Evolutionary conservation across 768 basidiomycete genomes (phyloP), one percentile per base, ranked within the genome.

Genomic region (Suillus subaureus): DNA sequence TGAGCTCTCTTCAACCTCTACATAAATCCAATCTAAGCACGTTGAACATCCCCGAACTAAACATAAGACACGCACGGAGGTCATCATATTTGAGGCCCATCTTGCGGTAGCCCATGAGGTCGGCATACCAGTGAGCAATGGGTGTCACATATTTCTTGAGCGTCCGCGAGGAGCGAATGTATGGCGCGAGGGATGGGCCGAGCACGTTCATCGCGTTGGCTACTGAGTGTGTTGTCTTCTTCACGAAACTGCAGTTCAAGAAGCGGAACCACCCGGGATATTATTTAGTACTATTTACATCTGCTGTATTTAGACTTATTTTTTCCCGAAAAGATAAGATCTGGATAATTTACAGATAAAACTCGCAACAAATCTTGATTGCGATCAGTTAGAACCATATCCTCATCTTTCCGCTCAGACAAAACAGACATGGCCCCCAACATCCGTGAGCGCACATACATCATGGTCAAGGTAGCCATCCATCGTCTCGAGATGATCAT

Each of bases 71-170:
- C 93, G 78, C 70, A 95, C 93, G 82, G 73, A 99, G 87, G 84
- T 99, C 97, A 77, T 99, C 97, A 77, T 97, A 96, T 74, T 85
- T 88, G 79, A 98, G 87, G 70, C 97, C 97, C 73, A 93, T 84
- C 73, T 89, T 84, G 70, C 97, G 87, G 84, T 96, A 93, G 47
- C 96, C 95, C 45, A 90, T 78, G 62, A 89, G 79, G 75, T 91
- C 77, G 71, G 90, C 90, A 74, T 97, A 98, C 86, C 89, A 91
- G 70, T 85, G 83, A 9, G 95, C 92, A 64, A 97, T 58, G 64
- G 95, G 95, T 66, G 87, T 89, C 68, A 97, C 69, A 79, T 85
- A 82, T 66, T 80, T 83, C 75, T 84, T 84, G 64, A 97, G 83
- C 28, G 87, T 83, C 71, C 87, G 86, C 33, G 87, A 89, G 54